These are phyloP conservation scores for Ilex paraguariensis DNA, from an alignment of 305 asterid genomes.

Conservation along the genomic window DNA sequence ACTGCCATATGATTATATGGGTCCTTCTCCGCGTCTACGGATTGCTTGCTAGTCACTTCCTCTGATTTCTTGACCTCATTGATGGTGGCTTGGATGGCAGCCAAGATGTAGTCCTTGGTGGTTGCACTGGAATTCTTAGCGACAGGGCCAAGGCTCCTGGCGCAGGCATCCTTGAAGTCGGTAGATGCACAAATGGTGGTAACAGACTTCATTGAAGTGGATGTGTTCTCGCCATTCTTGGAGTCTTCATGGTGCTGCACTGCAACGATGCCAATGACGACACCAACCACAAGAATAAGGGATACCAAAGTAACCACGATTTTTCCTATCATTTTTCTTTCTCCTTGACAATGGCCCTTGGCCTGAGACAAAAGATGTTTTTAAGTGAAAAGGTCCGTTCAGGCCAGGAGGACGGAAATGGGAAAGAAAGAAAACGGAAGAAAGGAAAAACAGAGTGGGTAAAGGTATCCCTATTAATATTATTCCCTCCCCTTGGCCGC, in stretches of 20 bases:
- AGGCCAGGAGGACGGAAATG: too few species aligned
- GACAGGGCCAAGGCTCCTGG: neutral
- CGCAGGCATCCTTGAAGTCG: neutral
- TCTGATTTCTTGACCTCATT: conserved; percentile 19
- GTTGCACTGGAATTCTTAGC: neutral
- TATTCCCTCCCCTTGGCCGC: too few species aligned
- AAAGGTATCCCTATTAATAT: too few species aligned
- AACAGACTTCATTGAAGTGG: neutral
- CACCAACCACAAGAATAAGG: neutral
- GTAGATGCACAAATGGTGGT: neutral
- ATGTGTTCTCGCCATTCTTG: too few species aligned
- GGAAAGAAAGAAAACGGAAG: too few species aligned
- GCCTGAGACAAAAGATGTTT: too few species aligned
- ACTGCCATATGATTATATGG: conserved; percentile 31
- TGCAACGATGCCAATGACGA: neutral
- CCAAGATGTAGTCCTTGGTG: neutral
- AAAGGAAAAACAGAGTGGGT: too few species aligned
- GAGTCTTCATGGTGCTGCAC: neutral
- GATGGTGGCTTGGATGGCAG: neutral
- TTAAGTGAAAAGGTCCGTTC: too few species aligned
- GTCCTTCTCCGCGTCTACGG: conserved; percentile 30
- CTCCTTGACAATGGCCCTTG: too few species aligned
- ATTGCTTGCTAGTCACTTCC: conserved; percentile 18
- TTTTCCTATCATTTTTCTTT: neutral
- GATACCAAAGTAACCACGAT: neutral